Evolutionary conservation across 176 grass and related monocot genomes (phyloP).

Genomic region (Aechmea fasciata): DNA sequence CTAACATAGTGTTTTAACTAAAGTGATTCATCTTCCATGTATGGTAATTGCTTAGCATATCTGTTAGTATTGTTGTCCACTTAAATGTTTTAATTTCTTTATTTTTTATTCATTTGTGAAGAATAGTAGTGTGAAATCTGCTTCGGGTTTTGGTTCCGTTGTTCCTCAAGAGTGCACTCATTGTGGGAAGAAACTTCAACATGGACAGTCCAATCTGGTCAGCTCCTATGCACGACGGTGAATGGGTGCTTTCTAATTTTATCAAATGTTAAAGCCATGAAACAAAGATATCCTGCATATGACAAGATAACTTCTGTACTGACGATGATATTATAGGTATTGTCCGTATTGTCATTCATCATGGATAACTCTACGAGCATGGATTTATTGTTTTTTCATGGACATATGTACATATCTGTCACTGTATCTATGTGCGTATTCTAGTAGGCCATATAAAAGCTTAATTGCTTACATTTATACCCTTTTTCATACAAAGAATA

Average conservation of each 20-base stretch:
- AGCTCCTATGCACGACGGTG: constrained; percentile 86
- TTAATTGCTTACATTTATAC: too few relatives aligned
- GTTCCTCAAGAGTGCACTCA: constrained; percentile 83
- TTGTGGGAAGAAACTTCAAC: constrained; percentile 85
- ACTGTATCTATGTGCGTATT: too few relatives aligned
- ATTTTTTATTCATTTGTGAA: constrained; percentile 20
- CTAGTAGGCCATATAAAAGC: too few relatives aligned
- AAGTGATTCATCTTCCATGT: not conserved
- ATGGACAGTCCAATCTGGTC: constrained; percentile 93
- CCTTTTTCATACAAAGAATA: too few relatives aligned
- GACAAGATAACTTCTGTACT: constrained; percentile 79
- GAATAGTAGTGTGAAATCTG: constrained; percentile 75
- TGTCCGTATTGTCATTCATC: not conserved
- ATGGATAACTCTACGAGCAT: not conserved
- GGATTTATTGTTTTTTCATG: too few relatives aligned
- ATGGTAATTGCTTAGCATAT: not conserved
- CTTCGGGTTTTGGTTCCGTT: constrained; percentile 75
- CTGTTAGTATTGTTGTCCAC: not conserved
- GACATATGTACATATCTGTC: too few relatives aligned
- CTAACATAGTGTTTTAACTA: constrained; percentile 40
- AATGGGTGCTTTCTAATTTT: constrained; percentile 86
- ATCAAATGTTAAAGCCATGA: constrained; percentile 49
- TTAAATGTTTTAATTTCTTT: constrained; percentile 25
- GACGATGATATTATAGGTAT: constrained; percentile 71
- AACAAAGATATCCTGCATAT: constrained; percentile 79